Conservation (phyloP, 148 eudicot genomes). For the Vaccinium darrowii region DNA sequence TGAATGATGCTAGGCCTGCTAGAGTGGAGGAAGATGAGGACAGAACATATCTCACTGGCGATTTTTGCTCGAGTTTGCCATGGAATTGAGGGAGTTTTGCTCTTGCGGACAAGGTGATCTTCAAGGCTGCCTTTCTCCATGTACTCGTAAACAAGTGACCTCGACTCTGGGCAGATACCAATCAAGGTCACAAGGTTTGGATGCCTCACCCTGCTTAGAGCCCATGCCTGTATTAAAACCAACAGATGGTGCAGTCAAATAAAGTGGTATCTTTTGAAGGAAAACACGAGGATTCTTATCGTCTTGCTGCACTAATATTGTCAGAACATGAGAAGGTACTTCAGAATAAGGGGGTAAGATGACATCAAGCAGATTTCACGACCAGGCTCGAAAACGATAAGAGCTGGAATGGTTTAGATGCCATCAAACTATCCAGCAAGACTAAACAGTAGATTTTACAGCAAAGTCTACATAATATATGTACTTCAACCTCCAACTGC, state of each 20-base stretch:
- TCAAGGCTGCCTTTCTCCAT: constrained; percentile 77
- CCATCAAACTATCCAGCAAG: neutral
- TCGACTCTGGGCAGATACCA: constrained; percentile 72
- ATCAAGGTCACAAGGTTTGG: constrained; percentile 72
- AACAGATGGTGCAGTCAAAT: neutral
- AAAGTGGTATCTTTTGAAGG: constrained; percentile 3
- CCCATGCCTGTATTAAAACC: constrained; percentile 53
- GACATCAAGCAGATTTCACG: constrained; percentile 10
- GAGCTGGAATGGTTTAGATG: neutral
- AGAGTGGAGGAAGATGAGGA: constrained; percentile 72
- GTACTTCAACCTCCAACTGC: neutral
- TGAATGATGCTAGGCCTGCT: constrained; percentile 53
- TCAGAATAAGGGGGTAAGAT: neutral
- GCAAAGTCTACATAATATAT: neutral
- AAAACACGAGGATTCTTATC: neutral
- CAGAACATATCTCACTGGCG: constrained; percentile 68
- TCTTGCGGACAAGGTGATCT: constrained; percentile 45
- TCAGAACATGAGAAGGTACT: neutral
- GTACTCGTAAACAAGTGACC: constrained; percentile 74
- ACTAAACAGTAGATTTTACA: neutral
- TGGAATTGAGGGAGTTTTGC: constrained; percentile 42
- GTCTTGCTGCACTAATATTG: neutral
- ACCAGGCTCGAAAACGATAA: neutral
- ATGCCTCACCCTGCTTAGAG: constrained; percentile 68
- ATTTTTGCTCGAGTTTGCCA: constrained; percentile 79